Base-by-base conservation (phyloP, 139 green algal species). In the Picochlorum sp. region DNA sequence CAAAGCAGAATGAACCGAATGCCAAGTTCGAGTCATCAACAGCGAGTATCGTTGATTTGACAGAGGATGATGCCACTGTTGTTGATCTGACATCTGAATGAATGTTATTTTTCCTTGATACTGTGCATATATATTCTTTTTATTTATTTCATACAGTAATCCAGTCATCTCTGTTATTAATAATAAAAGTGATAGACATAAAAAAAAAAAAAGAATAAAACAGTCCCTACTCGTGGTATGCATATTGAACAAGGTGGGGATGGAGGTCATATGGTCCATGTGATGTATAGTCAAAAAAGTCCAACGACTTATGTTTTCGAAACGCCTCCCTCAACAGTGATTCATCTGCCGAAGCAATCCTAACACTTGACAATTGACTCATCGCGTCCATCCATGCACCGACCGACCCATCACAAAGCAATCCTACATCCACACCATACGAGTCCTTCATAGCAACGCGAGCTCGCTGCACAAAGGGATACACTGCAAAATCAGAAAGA, bases 231-330 rank as follows among this genome's bases (percentile, higher is more conserved):
- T 28, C 26, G 18, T 1, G 15, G 23, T 1, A 34, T 26, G 13
- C 7, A 8, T 66, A 74, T 38, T 57, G 11, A 8, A 16, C 47
- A 21, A 75, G 62, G 13, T 86, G 77, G 6, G 83, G 83, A 30
- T 88, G 81, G 45, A 88, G 63, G 21, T 70, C 18, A 18, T 61
- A 56, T 3, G 60, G 62, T 18, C 1, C 20, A 24, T 79, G 84
- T 2, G 76, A 73, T 1, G 45, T 45, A 44, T 81, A 88, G 38
- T 89, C 83, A 45, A 89, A 89, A 45, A 86, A 89, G 47, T 89
- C 83, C 3, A 89, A 55, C 18, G 49, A 64, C 15, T 55, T 26
- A 30, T 88, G 73, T 56, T 69, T 59, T 34, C 57, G 38, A 38
- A 71, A 76, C 0, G 82, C 82, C 38, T 67, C 6, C 2, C 60